Evolutionary conservation across 2,329 filamentous ascomycete species (phyloP), one percentile per base, ranked within the genome.

Genomic region (Decorospora gaudefroyi): DNA sequence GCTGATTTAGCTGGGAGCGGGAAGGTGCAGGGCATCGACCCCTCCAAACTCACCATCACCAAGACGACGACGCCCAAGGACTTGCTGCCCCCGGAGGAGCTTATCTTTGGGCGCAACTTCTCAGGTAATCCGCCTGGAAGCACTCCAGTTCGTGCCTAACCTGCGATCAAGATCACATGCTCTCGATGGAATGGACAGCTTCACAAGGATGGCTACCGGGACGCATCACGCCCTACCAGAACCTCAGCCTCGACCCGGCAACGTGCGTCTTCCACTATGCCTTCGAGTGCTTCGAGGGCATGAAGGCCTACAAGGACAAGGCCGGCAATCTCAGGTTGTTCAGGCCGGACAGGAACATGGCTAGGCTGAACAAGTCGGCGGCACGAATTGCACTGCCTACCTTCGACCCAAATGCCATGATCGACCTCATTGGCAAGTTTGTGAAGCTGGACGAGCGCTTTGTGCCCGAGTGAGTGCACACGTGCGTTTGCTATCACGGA

Each of bases 261-360:
- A 93, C 90, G 22, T 97, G 91, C 75, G 93, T 97, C 52, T 92
- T 99, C 76, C 93, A 99, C 81, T 99, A 99, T 74, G 93, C 90
- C 34, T 97, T 97, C 68, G 89, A 95, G 73, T 93, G 88, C 72
- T 99, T 99, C 74, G 93, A 99, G 78, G 93, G 93, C 60, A 96
- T 97, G 90, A 99, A 99, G 78, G 93, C 93, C 48, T 99, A 99
- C 81, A 95, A 92, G 74, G 90, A 95, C 75, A 83, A 80, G 63
- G 69, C 82, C 29, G 89, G 89, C 60, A 76, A 84, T 47, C 82
- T 96, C 59, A 85, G 92, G 42, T 78, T 99, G 41, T 99, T 99
- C 81, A 84, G 93, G 22, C 93, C 93, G 2, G 87, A 95, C 71
- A 93, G 84, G 81, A 99, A 99, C 78, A 97, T 97, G 92, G 85